Evolutionary conservation across 176 grass and related monocot genomes (phyloP).

Genomic region (Panicum miliaceum): DNA sequence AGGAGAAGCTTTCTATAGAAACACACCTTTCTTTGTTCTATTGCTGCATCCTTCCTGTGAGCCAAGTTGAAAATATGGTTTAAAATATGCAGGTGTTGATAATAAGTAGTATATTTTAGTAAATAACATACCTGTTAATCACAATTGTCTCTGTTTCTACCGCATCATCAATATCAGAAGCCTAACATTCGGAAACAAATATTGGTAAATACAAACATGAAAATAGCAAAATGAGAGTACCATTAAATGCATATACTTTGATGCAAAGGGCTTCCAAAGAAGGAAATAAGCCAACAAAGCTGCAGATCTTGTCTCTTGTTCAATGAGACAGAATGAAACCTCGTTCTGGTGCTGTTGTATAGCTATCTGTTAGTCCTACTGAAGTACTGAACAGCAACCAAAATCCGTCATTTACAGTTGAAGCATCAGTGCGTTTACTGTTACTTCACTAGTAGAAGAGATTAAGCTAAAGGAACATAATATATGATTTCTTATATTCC

Average conservation of each 20-base stretch:
- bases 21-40: slow-evolving; percentile 74
- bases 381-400: not conserved
- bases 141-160: slow-evolving; percentile 53
- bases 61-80: slow-evolving; percentile 48
- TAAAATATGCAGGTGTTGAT: slow-evolving; percentile 23
- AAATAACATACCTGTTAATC: slow-evolving; percentile 57
- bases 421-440: not conserved
- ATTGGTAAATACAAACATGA: slow-evolving; percentile 32
- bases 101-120: slow-evolving; percentile 34
- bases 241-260: slow-evolving; percentile 12
- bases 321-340: slow-evolving; percentile 17
- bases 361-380: not conserved
- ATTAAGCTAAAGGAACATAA: slow-evolving; percentile 5
- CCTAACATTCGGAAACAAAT: slow-evolving; percentile 50
- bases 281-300: slow-evolving; percentile 23
- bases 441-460: not conserved
- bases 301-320: not conserved
- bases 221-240: slow-evolving; percentile 18
- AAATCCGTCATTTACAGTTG: slow-evolving; percentile 11
- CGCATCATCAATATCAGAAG: slow-evolving; percentile 52
- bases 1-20: slow-evolving; percentile 43
- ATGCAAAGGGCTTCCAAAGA: slow-evolving; percentile 13
- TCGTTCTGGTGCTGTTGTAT: not conserved
- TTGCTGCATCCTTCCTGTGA: slow-evolving; percentile 71
- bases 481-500: not conserved